Conservation (phyloP, 768 basidiomycete genomes). For the Boletus vinaceobasis region DNA sequence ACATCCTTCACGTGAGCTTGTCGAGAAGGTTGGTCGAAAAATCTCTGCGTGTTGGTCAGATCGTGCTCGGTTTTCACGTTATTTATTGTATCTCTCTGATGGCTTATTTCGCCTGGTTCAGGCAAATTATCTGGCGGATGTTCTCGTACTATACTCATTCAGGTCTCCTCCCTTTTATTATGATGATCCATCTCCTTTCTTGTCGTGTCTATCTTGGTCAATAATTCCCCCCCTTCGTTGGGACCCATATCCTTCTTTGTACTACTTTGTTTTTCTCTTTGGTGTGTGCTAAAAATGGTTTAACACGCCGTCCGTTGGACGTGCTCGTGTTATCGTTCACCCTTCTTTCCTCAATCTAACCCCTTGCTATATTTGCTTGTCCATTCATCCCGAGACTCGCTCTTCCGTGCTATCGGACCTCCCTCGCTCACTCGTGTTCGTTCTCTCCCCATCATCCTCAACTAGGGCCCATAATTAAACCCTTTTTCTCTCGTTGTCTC, state of each 20-base stretch:
- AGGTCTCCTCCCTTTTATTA: background rate
- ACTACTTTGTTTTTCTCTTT: background rate
- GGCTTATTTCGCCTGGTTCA: background rate
- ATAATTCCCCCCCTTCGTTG: conserved; percentile 1
- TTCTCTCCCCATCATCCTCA: conserved; percentile 3
- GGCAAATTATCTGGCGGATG: conserved; percentile 8
- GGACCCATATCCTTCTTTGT: conserved; percentile 12
- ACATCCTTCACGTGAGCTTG: conserved; percentile 14
- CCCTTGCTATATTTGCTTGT: conserved; percentile 7
- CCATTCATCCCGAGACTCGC: conserved; percentile 8
- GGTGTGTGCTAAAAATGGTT: conserved; percentile 10
- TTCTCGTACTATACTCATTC: conserved; percentile 1
- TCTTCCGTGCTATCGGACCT: conserved; percentile 12
- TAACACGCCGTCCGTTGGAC: background rate
- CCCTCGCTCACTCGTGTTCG: conserved; percentile 6
- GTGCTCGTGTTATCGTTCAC: conserved; percentile 8
- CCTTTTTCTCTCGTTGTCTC: background rate
- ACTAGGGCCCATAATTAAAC: background rate
- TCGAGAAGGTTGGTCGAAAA: background rate
- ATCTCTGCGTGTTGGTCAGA: background rate
- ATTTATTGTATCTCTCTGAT: conserved; percentile 4
- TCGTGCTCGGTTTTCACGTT: background rate
- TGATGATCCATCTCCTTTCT: conserved; percentile 9
- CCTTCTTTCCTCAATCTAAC: background rate
- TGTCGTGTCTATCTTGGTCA: conserved; percentile 12